phyloP scores from a whole-genome alignment of 208 protist genomes.

The Borovskyia barvae region DNA sequence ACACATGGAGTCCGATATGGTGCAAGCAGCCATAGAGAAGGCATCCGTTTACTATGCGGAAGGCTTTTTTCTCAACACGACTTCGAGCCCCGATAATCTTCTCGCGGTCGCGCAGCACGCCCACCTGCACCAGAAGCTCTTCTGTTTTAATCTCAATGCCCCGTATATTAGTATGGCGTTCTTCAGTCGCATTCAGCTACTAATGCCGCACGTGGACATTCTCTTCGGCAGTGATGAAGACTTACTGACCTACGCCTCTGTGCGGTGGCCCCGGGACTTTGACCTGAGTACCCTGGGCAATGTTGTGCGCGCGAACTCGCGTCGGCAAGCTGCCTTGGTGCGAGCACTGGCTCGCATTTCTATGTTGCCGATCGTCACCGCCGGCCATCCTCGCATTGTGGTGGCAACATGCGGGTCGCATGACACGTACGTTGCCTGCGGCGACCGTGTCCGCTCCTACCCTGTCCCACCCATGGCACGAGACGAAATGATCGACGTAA shows the following conservation, averaged over 20 bases:
- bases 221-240: constrained; percentile 96
- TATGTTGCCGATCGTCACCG: constrained; percentile 56
- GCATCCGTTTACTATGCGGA: constrained; percentile 83
- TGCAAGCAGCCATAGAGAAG: constrained; percentile 55
- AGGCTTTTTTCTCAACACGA: constrained; percentile 95
- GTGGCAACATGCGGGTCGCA: constrained; percentile 92
- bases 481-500: constrained; percentile 95
- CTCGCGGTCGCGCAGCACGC: constrained; percentile 78
- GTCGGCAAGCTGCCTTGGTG: constrained; percentile 18
- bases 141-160: constrained; percentile 94
- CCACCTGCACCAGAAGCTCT: constrained; percentile 85
- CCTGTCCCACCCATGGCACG: constrained; percentile 44
- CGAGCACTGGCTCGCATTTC: constrained; percentile 58
- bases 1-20: constrained; percentile 44
- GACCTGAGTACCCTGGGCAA: constrained; percentile 8
- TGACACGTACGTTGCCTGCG: constrained; percentile 78
- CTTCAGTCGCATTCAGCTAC: constrained; percentile 59
- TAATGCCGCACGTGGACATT: constrained; percentile 93
- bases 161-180: constrained; percentile 94
- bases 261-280: constrained; percentile 60
- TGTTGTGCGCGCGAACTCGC: constrained; percentile 3
- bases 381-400: constrained; percentile 62
- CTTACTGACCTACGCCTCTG: constrained; percentile 67
- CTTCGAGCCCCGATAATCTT: constrained; percentile 84
- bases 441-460: constrained; percentile 36